Evolutionary conservation across 345 rosid genomes (phyloP), one percentile per base, ranked within the genome.

Genomic region (Dipteronia sinensis): DNA sequence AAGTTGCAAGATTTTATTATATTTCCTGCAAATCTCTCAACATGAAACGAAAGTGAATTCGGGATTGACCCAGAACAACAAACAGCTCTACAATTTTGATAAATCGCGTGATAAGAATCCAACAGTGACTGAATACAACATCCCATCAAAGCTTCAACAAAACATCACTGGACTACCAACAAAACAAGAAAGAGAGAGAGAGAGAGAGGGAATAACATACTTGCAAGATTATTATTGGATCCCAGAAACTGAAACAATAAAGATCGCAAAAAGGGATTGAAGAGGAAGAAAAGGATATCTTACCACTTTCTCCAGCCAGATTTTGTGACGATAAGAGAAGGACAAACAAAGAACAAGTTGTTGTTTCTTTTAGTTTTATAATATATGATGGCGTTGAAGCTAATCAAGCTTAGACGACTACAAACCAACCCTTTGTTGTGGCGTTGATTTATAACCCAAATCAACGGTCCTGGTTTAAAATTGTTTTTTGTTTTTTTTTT

Each of bases 241-340:
- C 10, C 46, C 46, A 42, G 11, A 42, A 42, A 42, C 46, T 42
- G 49, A 15, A 29, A 65, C 2, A 31, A 27, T 7, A 71, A 17
- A 10, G n/a, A 22, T 11, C 7, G 58, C 20, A 4, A 4, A 34
- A 47, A 46, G 15, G 46, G 4, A 31, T 19, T 6, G 34, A 47
- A 22, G 10, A 29, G 17, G 2, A 0, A 19, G 11, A 40, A 40
- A 13, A 23, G 5, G 63, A 38, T 13, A 65, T 15, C 65, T 67
- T 11, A 80, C 82, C 79, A 23, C 38, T 74, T 71, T 69, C 59
- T 42, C 25, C 22, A 59, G 73, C 77, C 74, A 79, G 82, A 73
- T 79, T 79, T 76, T 64, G 69, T 15, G 22, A 34, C 7, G 71
- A 67, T 62, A 74, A 74, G 62, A n/a, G 12, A 44, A 64, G 25